These are phyloP conservation scores for Martensiomyces pterosporus DNA, from an alignment of 192 early-diverging fungal genomes.

Conservation along the genomic window DNA sequence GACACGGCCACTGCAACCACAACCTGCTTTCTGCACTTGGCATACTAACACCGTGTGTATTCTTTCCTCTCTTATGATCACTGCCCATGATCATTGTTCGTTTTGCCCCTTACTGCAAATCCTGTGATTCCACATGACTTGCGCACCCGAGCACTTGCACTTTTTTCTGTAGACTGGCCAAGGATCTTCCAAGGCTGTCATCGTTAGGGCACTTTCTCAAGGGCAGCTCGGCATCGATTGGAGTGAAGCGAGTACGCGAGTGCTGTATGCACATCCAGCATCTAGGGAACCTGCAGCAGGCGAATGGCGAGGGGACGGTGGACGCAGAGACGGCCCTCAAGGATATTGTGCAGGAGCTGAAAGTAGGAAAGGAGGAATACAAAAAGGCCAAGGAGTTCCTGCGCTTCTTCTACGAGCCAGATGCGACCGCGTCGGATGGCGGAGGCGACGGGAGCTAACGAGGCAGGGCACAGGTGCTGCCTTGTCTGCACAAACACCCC, in stretches of 20 bases:
- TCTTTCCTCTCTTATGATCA: too few species aligned
- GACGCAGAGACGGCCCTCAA: constrained; percentile 55
- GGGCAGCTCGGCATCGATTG: constrained; percentile 83
- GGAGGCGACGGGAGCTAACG: constrained; percentile 18
- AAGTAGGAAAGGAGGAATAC: constrained; percentile 63
- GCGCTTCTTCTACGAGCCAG: constrained; percentile 60
- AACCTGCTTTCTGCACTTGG: too few species aligned
- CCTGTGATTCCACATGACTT: too few species aligned
- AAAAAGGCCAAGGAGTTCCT: constrained; percentile 66
- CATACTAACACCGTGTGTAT: too few species aligned
- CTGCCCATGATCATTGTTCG: too few species aligned
- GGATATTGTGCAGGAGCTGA: constrained; percentile 54
- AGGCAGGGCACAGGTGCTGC: too few species aligned
- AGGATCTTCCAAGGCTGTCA: constrained; percentile 68
- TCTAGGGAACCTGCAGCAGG: constrained; percentile 56
- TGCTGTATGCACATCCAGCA: constrained; percentile 90
- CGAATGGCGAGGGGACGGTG: constrained; percentile 46
- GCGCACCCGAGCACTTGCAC: too few species aligned
- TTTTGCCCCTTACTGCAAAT: too few species aligned
- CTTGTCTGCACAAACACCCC: too few species aligned
- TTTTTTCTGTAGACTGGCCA: constrained; percentile 19
- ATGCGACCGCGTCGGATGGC: constrained; percentile 21
- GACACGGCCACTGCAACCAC: too few species aligned
- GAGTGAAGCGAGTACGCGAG: constrained; percentile 70
- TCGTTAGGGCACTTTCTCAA: constrained; percentile 89